phyloP scores from a whole-genome alignment of 2,329 filamentous ascomycete species.

The Sporothrix dimorphospora region DNA sequence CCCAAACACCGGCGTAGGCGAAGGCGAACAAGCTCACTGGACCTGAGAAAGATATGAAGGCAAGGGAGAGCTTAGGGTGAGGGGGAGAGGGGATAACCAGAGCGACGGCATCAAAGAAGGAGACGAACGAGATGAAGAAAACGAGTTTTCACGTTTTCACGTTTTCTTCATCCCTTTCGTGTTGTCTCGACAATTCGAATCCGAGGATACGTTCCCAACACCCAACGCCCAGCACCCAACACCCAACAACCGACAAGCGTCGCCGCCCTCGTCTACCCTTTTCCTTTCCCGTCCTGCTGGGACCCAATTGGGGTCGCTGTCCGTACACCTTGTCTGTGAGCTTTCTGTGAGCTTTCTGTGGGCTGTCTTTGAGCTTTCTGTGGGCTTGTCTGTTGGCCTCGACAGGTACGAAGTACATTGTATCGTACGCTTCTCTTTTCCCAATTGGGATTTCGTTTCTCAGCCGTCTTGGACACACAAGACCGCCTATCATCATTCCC shows the following conservation, averaged over 20 bases:
- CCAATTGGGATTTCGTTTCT: neutral
- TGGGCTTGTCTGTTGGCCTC: neutral
- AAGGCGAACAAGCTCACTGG: neutral
- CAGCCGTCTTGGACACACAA: constrained; percentile 8
- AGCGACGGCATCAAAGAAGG: neutral
- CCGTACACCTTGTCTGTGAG: neutral
- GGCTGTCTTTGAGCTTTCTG: no score
- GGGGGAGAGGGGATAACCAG: neutral
- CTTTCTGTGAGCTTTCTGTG: no score
- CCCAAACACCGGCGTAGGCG: neutral
- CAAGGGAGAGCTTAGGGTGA: neutral
- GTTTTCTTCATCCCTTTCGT: neutral
- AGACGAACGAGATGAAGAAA: neutral
- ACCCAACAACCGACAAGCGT: neutral
- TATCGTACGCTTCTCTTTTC: constrained; percentile 1
- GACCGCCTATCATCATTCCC: constrained; percentile 11
- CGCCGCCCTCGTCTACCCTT: neutral
- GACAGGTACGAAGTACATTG: no score
- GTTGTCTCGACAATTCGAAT: neutral
- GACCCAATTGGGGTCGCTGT: neutral
- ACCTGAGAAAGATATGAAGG: neutral
- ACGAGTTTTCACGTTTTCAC: no score
- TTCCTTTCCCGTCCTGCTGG: neutral
- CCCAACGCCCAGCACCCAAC: neutral
- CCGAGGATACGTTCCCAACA: neutral